Conservation (phyloP, 306 rosid genomes). For the Cucumis melo region DNA sequence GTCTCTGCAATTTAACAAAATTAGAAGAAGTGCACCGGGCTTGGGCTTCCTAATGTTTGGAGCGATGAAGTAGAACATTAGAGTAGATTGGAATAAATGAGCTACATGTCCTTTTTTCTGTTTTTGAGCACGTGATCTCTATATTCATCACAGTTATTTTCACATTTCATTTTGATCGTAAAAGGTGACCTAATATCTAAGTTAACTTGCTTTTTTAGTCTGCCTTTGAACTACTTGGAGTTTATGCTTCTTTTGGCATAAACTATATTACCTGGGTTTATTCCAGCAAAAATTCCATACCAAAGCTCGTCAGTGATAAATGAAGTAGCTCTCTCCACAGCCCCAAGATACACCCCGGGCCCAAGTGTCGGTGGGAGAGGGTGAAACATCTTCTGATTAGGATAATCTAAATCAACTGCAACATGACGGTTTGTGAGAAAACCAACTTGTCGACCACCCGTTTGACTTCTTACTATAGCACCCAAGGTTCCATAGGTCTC, state of each 20-base stretch:
- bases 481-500: slow-evolving; percentile 98
- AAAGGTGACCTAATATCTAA: too few relatives aligned
- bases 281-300: slow-evolving; percentile 98
- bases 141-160: too few relatives aligned
- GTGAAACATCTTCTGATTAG: slow-evolving; percentile 98
- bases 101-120: too few relatives aligned
- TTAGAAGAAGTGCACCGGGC: neutral
- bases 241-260: neutral
- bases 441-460: slow-evolving; percentile 89
- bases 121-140: too few relatives aligned
- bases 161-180: too few relatives aligned
- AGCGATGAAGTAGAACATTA: neutral
- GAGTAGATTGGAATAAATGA: neutral
- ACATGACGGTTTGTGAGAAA: slow-evolving; percentile 98
- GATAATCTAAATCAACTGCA: slow-evolving; percentile 93
- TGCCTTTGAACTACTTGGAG: too few relatives aligned
- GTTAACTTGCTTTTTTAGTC: too few relatives aligned
- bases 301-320: slow-evolving; percentile 96
- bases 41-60: neutral
- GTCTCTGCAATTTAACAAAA: slow-evolving; percentile 57
- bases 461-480: slow-evolving; percentile 92
- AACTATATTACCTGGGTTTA: slow-evolving; percentile 73
- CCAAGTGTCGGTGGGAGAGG: slow-evolving; percentile 97
- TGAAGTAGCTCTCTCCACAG: slow-evolving; percentile 97
- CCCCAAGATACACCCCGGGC: slow-evolving; percentile 99